phyloP scores from a whole-genome alignment of 164 flowering plant genomes.

The Liriodendron chinense region DNA sequence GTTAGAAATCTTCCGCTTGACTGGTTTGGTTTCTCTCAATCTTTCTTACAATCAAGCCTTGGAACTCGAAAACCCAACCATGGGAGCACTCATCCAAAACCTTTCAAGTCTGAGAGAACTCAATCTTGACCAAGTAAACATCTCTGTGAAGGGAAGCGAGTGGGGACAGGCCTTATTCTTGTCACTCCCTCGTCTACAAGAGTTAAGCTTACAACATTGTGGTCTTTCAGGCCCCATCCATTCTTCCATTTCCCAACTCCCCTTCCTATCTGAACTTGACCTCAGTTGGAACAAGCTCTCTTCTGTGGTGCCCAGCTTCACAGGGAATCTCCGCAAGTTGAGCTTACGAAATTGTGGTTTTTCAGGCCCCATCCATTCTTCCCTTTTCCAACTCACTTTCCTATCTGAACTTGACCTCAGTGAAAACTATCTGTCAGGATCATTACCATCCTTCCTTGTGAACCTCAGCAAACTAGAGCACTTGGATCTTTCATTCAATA shows the following conservation, averaged over 20 bases:
- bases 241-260: not conserved
- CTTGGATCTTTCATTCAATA: constrained; percentile 43
- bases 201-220: not conserved
- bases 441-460: constrained; percentile 31
- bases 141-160: constrained; percentile 29
- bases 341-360: constrained; percentile 25
- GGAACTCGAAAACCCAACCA: constrained; percentile 12
- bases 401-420: not conserved
- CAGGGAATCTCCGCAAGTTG: constrained; percentile 8
- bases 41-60: not conserved
- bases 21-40: constrained; percentile 22
- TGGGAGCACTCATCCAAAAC: constrained; percentile 22
- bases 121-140: constrained; percentile 29
- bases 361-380: constrained; percentile 22
- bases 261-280: not conserved
- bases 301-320: not conserved
- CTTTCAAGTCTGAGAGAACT: constrained; percentile 25
- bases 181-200: constrained; percentile 25
- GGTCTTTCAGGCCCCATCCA: not conserved
- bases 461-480: constrained; percentile 25
- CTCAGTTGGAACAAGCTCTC: not conserved
- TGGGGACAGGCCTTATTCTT: constrained; percentile 20
- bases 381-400: not conserved
- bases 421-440: not conserved
- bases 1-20: constrained; percentile 24